Evolutionary conservation across 768 basidiomycete species (phyloP).

Genomic region (Amylocystis lapponica): DNA sequence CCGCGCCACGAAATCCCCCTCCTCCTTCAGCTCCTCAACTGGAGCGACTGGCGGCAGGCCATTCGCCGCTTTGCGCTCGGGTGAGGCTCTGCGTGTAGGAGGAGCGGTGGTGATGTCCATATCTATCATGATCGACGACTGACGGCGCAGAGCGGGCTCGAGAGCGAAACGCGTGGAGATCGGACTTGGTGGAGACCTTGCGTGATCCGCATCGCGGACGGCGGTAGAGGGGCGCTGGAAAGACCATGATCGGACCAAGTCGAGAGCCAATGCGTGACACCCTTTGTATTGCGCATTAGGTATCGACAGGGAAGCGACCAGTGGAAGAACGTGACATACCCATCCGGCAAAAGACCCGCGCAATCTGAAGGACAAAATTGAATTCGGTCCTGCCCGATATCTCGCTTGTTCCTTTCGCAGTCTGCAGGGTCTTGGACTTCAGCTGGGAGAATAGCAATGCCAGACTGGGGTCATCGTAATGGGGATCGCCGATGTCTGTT

Average conservation of each 20-base stretch:
- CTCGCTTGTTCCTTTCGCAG: conserved; percentile 88
- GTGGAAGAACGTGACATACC: conserved; percentile 42
- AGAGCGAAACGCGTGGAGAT: conserved; percentile 41
- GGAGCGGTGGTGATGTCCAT: conserved; percentile 71
- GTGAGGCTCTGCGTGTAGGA: conserved; percentile 51
- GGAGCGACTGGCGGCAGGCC: background rate
- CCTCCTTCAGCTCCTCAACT: conserved; percentile 33
- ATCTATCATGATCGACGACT: conserved; percentile 81
- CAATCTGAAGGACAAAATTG: conserved; percentile 93
- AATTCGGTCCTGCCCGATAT: conserved; percentile 87
- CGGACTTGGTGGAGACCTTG: conserved; percentile 36
- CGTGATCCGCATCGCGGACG: conserved; percentile 17
- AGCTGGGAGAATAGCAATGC: conserved; percentile 87
- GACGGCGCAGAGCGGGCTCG: conserved; percentile 50
- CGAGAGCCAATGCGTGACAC: conserved; percentile 87
- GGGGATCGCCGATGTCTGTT: conserved; percentile 70
- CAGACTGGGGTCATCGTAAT: conserved; percentile 92
- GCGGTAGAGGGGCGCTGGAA: conserved; percentile 71
- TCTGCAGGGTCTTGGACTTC: conserved; percentile 85
- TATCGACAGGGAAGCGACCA: background rate
- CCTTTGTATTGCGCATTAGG: conserved; percentile 41
- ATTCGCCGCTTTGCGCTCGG: conserved; percentile 25
- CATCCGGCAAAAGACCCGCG: conserved; percentile 91
- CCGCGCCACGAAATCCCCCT: conserved; percentile 54
- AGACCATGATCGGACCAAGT: conserved; percentile 87